A percentile compares a stretch with the other conserved stretches of the same genome.
These are phyloP conservation scores for Carex pumila DNA, from an alignment of 176 grass and related monocot genomes.

Conservation along the genomic window DNA sequence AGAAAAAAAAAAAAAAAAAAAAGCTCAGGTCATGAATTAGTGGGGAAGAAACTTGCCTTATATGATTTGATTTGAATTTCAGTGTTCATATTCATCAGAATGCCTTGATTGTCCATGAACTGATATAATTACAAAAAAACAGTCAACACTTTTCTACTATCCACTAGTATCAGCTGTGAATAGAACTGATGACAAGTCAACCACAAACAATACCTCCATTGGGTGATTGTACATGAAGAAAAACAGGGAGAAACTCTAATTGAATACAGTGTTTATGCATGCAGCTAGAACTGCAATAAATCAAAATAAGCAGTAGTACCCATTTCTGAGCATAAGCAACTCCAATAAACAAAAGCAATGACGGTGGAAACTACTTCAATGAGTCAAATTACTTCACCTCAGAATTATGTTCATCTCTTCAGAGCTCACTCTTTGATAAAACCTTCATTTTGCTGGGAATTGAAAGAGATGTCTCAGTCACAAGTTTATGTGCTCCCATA, in stretches of 20 bases:
- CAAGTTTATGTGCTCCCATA: constrained; percentile 10
- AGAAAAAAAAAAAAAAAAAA: too few relatives aligned
- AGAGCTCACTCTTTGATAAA: constrained; percentile 20
- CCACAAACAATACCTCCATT: not conserved
- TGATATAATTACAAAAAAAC: too few relatives aligned
- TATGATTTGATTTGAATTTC: not conserved
- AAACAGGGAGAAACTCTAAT: not conserved
- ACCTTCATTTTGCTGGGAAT: constrained; percentile 1
- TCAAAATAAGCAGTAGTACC: not conserved
- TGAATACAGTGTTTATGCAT: not conserved
- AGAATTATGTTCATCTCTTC: constrained; percentile 38
- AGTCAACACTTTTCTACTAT: not conserved
- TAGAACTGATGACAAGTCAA: not conserved
- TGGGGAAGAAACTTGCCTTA: not conserved
- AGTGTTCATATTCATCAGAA: not conserved
- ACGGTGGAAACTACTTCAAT: not conserved
- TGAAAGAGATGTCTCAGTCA: not conserved
- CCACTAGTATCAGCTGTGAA: not conserved
- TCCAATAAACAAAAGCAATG: not conserved
- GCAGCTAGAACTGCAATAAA: not conserved
- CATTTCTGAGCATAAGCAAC: constrained; percentile 40
- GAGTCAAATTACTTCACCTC: not conserved
- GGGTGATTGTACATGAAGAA: not conserved
- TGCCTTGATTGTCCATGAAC: not conserved
- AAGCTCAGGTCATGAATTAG: constrained; percentile 16